These are phyloP conservation scores for Escovopsis weberi DNA, from an alignment of 2,329 filamentous ascomycete species.

Conservation along the genomic window DNA sequence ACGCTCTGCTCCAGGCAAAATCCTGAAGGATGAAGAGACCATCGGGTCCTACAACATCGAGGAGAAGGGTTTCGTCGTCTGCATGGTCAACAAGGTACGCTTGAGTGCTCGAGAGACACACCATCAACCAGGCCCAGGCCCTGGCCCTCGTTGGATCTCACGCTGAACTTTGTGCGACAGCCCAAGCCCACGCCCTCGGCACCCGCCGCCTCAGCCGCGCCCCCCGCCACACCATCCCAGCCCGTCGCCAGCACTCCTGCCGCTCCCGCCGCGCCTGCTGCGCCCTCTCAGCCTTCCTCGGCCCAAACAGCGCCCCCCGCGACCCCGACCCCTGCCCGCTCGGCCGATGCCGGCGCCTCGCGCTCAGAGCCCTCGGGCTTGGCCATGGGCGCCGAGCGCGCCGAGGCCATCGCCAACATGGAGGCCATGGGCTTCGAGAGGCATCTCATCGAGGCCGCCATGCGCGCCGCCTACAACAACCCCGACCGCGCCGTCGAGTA, in stretches of 20 bases:
- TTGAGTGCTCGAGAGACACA: no score
- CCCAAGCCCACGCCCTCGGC: constrained; percentile 32
- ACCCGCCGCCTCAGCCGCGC: constrained; percentile 43
- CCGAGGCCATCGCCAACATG: constrained; percentile 79
- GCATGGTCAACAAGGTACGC: constrained; percentile 88
- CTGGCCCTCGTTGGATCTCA: no score
- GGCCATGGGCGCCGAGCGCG: constrained; percentile 69
- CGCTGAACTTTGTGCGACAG: constrained; percentile 10
- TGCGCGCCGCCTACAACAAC: constrained; percentile 95
- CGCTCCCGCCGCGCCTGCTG: constrained; percentile 24
- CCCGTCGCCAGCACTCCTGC: constrained; percentile 47
- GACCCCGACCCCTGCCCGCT: constrained; percentile 39
- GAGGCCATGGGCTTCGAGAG: constrained; percentile 93
- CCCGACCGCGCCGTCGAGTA: constrained; percentile 96
- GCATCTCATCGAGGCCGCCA: constrained; percentile 76
- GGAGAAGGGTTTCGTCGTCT: constrained; percentile 98
- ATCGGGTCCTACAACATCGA: constrained; percentile 97
- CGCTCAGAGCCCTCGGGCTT: constrained; percentile 56
- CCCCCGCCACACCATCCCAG: constrained; percentile 41
- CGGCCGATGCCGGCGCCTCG: constrained; percentile 23
- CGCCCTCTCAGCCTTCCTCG: constrained; percentile 22
- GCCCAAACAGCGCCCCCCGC: constrained; percentile 34
- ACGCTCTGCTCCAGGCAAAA: constrained; percentile 58
- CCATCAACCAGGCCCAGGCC: background rate
- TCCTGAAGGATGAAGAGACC: constrained; percentile 93